Percentiles rank a stretch among this genome's conserved stretches.
phyloP scores from a whole-genome alignment of 176 grass and related monocot species.

The Bromus sterilis region DNA sequence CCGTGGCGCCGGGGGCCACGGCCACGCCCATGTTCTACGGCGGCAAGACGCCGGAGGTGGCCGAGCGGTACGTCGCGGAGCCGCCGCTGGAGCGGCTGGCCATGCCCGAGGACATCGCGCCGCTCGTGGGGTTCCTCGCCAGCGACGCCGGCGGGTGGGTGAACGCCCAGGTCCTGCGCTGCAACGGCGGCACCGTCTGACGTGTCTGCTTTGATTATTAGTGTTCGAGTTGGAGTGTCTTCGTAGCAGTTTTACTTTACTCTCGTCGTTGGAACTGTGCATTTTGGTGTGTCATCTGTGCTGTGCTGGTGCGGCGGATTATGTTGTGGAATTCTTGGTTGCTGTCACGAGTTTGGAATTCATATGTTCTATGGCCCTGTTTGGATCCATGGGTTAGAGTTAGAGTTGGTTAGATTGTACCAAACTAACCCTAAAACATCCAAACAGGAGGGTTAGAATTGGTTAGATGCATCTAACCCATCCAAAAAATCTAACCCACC shows the following conservation, averaged over 20 bases:
- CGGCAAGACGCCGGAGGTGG: conserved; percentile 47
- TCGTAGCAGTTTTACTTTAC: not conserved
- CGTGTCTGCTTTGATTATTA: not conserved
- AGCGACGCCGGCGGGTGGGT: conserved; percentile 52
- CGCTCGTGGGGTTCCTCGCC: conserved; percentile 39
- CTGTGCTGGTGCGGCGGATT: not conserved
- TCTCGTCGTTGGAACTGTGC: not conserved
- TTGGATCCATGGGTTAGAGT: too few species aligned
- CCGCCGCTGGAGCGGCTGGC: conserved; percentile 43
- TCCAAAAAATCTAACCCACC: too few species aligned
- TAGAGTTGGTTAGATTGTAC: too few species aligned
- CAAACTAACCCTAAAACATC: too few species aligned
- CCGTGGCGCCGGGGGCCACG: conserved; percentile 46
- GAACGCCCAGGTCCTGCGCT: conserved; percentile 44
- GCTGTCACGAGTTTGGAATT: too few species aligned
- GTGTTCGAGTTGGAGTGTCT: not conserved
- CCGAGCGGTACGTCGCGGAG: conserved; percentile 23
- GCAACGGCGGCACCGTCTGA: conserved; percentile 43
- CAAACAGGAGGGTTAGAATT: too few species aligned
- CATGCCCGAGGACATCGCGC: conserved; percentile 44
- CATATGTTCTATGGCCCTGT: too few species aligned
- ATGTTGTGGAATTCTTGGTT: not conserved
- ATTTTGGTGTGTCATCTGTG: not conserved
- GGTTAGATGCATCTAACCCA: too few species aligned
- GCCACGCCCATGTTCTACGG: conserved; percentile 54